These are phyloP conservation scores for Kalaharituber pfeilii DNA, from an alignment of 2,329 filamentous ascomycete genomes.

Conservation along the genomic window DNA sequence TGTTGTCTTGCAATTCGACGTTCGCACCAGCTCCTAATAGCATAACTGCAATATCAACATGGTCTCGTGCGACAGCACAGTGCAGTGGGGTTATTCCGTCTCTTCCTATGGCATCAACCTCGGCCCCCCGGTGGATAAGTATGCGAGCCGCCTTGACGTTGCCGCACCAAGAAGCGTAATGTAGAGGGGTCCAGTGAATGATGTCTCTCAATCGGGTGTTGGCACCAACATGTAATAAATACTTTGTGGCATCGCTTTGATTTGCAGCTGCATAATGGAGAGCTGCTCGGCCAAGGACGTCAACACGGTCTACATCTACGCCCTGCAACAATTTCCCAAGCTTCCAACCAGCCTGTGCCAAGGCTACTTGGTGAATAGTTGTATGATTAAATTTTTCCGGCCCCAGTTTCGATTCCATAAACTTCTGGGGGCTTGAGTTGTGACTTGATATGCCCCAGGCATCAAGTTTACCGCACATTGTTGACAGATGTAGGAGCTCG, in stretches of 20 bases:
- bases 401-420: not conserved
- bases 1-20: conserved; percentile 5
- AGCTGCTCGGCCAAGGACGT: conserved; percentile 19
- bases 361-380: not conserved
- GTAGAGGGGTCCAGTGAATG: conserved; percentile 20
- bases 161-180: conserved; percentile 14
- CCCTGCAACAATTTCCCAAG: not conserved
- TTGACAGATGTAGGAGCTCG: conserved; percentile 3
- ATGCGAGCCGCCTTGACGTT: not conserved
- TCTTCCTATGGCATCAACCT: conserved; percentile 6
- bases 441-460: not conserved
- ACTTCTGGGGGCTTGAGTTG: not conserved
- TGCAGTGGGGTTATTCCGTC: conserved; percentile 18
- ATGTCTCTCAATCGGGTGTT: conserved; percentile 10
- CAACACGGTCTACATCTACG: conserved; percentile 6
- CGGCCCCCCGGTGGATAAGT: conserved; percentile 5
- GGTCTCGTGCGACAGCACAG: conserved; percentile 15
- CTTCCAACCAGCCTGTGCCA: not conserved
- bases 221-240: conserved; percentile 4
- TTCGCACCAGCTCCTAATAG: conserved; percentile 9
- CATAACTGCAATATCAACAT: conserved; percentile 2
- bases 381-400: not conserved
- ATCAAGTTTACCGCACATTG: not conserved
- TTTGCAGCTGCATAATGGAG: conserved; percentile 18
- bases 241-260: not conserved